A percentile compares a stretch with the other conserved stretches of the same genome.
phyloP scores from a whole-genome alignment of 2,329 filamentous ascomycete species.

The Botrytis deweyae region DNA sequence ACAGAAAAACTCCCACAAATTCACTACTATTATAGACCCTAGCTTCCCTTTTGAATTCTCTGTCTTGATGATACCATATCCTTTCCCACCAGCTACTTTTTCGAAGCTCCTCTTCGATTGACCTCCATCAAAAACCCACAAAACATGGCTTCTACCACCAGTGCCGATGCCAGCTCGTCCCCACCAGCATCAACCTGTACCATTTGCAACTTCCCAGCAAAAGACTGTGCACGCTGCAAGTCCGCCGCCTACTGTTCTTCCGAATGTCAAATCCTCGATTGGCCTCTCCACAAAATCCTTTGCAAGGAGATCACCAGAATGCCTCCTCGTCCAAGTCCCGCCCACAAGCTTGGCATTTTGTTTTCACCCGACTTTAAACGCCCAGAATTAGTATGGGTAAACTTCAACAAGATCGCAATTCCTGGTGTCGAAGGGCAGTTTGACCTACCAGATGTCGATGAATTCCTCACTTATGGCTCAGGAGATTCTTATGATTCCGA shows the following conservation, averaged over 20 bases:
- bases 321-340: background rate
- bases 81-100: background rate
- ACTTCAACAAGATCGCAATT: background rate
- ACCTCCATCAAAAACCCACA: background rate
- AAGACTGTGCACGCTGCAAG: background rate
- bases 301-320: background rate
- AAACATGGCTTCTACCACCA: background rate
- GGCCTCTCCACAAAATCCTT: background rate
- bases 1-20: background rate
- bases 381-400: background rate
- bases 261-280: background rate
- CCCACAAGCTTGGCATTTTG: background rate
- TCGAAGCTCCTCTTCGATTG: background rate
- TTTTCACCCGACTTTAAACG: background rate
- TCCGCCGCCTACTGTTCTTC: background rate
- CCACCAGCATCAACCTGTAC: background rate
- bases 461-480: background rate
- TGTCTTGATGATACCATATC: background rate
- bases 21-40: background rate
- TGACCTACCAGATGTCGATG: background rate
- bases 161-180: too few relatives aligned
- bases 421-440: background rate
- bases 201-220: background rate
- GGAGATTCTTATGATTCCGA: background rate
- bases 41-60: background rate